Evolutionary conservation across 2,329 filamentous ascomycete species (phyloP).

Genomic region (Arthrinium puccinioides): DNA sequence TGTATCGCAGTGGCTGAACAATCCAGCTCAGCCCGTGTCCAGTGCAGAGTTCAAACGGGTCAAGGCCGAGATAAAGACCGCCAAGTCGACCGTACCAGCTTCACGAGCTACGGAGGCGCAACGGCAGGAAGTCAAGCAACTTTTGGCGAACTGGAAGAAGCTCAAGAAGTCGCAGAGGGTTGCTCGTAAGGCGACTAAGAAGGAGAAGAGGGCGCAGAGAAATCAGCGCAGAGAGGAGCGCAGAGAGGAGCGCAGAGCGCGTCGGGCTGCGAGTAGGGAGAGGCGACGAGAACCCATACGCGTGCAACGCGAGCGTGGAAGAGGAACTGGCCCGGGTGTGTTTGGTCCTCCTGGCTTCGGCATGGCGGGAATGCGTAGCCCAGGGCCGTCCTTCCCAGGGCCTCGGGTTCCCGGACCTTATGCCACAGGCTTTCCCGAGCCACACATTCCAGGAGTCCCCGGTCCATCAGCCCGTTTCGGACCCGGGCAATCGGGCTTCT

Average conservation of each 20-base stretch:
- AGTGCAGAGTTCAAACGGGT: slow-evolving; percentile 34
- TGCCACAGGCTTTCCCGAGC: too few species aligned
- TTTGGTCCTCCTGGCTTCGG: not conserved
- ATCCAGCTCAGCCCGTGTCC: slow-evolving; percentile 42
- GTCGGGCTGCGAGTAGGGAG: slow-evolving; percentile 5
- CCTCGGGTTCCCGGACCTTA: too few species aligned
- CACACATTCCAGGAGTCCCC: too few species aligned
- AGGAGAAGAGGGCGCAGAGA: slow-evolving; percentile 18
- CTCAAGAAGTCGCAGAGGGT: slow-evolving; percentile 28
- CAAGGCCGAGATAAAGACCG: slow-evolving; percentile 34
- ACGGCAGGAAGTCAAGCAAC: slow-evolving; percentile 32
- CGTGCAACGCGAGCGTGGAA: not conserved
- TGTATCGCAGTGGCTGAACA: slow-evolving; percentile 40
- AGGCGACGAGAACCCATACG: too few species aligned
- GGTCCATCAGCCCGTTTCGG: too few species aligned
- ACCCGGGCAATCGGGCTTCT: too few species aligned
- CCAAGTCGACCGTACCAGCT: slow-evolving; percentile 15
- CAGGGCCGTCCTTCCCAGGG: not conserved
- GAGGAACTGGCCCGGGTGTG: not conserved
- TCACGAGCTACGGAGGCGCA: slow-evolving; percentile 1
- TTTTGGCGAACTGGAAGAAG: slow-evolving; percentile 36
- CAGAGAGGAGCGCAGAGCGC: slow-evolving; percentile 16
- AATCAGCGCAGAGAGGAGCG: slow-evolving; percentile 20
- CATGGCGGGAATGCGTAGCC: not conserved
- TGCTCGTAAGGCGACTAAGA: slow-evolving; percentile 22